phyloP scores from a whole-genome alignment of 2,329 filamentous ascomycete genomes.

The Exophiala calicioides region DNA sequence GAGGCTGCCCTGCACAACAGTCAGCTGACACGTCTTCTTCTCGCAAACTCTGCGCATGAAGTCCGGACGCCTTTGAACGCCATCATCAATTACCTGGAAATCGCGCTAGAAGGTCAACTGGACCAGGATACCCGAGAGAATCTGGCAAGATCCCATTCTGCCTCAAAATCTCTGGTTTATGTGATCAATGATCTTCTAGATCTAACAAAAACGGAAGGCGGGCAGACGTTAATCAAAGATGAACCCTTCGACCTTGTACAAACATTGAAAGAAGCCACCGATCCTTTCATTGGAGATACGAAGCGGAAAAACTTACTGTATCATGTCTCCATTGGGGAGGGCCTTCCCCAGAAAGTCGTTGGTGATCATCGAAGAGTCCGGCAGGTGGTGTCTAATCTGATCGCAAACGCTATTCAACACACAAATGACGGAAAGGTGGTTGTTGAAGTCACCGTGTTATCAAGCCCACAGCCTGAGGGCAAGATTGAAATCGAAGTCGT shows the following conservation, averaged over 20 bases:
- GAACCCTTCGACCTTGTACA: conserved; percentile 72
- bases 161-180: conserved; percentile 88
- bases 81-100: conserved; percentile 93
- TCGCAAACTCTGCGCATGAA: conserved; percentile 89
- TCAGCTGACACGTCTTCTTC: conserved; percentile 72
- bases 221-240: conserved; percentile 74
- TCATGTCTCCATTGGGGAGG: conserved; percentile 65
- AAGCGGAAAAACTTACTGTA: conserved; percentile 74
- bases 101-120: conserved; percentile 77
- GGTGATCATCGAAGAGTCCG: conserved; percentile 80
- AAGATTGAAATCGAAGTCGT: conserved; percentile 69
- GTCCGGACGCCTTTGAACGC: conserved; percentile 88
- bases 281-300: conserved; percentile 72
- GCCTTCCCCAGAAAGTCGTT: conserved; percentile 69
- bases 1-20: conserved; percentile 80
- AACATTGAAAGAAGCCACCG: conserved; percentile 75
- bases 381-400: conserved; percentile 79
- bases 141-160: conserved; percentile 79
- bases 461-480: conserved; percentile 43
- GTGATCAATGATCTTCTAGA: conserved; percentile 92
- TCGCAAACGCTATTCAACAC: conserved; percentile 80
- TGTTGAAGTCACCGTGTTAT: conserved; percentile 66
- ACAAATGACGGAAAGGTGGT: conserved; percentile 68
- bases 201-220: conserved; percentile 83
- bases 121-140: conserved; percentile 85